These are phyloP conservation scores for Periconia digitata DNA, from an alignment of 2,329 filamentous ascomycete species.

Conservation along the genomic window DNA sequence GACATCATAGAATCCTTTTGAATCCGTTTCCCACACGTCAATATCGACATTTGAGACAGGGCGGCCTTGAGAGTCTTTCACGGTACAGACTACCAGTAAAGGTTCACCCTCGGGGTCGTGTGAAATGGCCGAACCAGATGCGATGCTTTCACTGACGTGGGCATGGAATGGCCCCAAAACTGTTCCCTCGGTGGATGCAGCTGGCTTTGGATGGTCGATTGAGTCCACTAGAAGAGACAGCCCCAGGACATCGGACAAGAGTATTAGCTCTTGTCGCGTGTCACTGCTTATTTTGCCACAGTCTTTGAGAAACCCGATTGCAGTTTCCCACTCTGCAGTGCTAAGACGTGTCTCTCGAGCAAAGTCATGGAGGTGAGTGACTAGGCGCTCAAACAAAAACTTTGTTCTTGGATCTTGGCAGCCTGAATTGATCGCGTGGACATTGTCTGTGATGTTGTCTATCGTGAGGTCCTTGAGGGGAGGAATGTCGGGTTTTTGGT, in stretches of 20 bases:
- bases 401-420: slow-evolving; percentile 65
- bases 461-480: slow-evolving; percentile 70
- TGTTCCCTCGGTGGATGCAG: slow-evolving; percentile 66
- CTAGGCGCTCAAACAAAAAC: slow-evolving; percentile 72
- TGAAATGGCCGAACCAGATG: slow-evolving; percentile 65
- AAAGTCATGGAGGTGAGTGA: slow-evolving; percentile 80
- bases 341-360: slow-evolving; percentile 75
- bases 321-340: slow-evolving; percentile 77
- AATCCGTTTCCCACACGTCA: slow-evolving; percentile 85
- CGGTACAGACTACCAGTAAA: slow-evolving; percentile 70
- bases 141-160: slow-evolving; percentile 66
- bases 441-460: slow-evolving; percentile 79
- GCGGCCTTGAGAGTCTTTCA: slow-evolving; percentile 64
- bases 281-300: slow-evolving; percentile 74
- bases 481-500: slow-evolving; percentile 47
- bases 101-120: slow-evolving; percentile 70
- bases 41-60: slow-evolving; percentile 69
- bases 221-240: slow-evolving; percentile 78
- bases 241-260: slow-evolving; percentile 77
- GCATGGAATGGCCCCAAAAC: slow-evolving; percentile 84
- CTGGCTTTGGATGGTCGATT: slow-evolving; percentile 80
- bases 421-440: slow-evolving; percentile 73
- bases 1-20: slow-evolving; percentile 78
- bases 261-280: slow-evolving; percentile 80
- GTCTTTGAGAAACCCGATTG: slow-evolving; percentile 69